phyloP scores from a whole-genome alignment of 2,329 filamentous ascomycete genomes.

The Rhynchosporium secalis region DNA sequence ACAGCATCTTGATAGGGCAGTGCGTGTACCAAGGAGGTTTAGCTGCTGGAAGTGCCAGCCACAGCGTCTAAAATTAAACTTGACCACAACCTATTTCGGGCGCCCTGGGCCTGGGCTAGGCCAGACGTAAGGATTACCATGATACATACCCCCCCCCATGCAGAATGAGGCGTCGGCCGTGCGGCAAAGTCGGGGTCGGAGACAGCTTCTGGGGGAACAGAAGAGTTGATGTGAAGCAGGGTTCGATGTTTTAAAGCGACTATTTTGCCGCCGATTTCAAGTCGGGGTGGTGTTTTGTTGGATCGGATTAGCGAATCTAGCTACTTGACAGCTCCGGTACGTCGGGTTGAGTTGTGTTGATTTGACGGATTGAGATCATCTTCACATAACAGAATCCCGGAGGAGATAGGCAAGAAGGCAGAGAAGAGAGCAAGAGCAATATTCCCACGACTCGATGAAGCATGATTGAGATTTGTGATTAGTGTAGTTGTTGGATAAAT shows the following conservation, averaged over 20 bases:
- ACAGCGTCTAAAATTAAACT: conserved; percentile 7
- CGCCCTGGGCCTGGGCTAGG: background rate
- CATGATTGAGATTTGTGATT: too few species aligned
- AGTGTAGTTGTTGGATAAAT: too few species aligned
- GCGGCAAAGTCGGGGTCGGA: background rate
- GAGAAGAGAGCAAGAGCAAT: too few species aligned
- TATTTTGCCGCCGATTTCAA: conserved; percentile 3
- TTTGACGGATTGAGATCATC: too few species aligned
- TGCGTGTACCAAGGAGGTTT: background rate
- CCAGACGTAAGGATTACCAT: too few species aligned
- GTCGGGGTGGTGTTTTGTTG: too few species aligned
- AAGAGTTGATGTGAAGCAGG: background rate
- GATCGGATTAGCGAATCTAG: too few species aligned
- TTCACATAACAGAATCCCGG: too few species aligned
- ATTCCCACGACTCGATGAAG: too few species aligned
- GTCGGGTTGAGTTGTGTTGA: too few species aligned
- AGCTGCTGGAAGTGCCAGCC: background rate
- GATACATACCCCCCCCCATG: background rate
- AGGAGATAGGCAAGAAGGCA: too few species aligned
- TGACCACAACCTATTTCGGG: conserved; percentile 16
- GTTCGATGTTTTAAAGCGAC: background rate
- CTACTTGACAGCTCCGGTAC: too few species aligned
- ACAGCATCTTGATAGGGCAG: conserved; percentile 10
- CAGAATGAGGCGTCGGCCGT: conserved; percentile 6
- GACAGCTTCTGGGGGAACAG: background rate